Conservation (phyloP, 805 yeast genomes). For the Saccharomycopsis malanga region DNA sequence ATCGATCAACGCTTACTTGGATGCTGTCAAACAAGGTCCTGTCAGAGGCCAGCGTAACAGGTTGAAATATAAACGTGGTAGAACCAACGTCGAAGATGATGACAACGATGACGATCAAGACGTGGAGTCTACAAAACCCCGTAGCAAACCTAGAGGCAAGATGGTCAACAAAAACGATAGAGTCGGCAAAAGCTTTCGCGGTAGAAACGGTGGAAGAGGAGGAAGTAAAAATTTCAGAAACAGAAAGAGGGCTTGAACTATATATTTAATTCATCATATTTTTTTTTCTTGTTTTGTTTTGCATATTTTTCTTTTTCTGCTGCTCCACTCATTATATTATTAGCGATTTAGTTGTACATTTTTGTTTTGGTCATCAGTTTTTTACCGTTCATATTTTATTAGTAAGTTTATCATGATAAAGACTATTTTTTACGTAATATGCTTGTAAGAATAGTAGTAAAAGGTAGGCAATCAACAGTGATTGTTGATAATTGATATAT, state of each 20-base stretch:
- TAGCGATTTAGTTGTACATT: too few species aligned
- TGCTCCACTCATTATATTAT: too few species aligned
- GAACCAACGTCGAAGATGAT: constrained; percentile 43
- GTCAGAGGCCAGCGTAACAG: constrained; percentile 89
- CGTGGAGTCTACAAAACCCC: constrained; percentile 21
- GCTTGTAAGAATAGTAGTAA: too few species aligned
- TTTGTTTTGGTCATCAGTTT: too few species aligned
- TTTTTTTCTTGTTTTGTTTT: too few species aligned
- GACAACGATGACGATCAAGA: constrained; percentile 47
- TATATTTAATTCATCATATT: too few species aligned
- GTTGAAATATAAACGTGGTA: constrained; percentile 74
- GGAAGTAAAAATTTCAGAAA: background rate
- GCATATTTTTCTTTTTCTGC: too few species aligned
- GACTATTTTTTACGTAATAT: too few species aligned
- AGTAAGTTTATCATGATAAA: too few species aligned
- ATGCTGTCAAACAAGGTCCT: constrained; percentile 90
- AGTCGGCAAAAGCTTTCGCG: background rate
- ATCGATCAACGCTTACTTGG: constrained; percentile 88
- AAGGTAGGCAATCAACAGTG: too few species aligned
- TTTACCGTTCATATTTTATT: too few species aligned
- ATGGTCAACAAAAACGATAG: constrained; percentile 1
- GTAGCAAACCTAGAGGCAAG: background rate
- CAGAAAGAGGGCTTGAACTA: background rate
- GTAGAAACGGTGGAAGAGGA: background rate
- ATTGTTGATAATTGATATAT: too few species aligned